These are phyloP conservation scores for Stipa capillata DNA, from an alignment of 176 grass and related monocot genomes.

Conservation along the genomic window DNA sequence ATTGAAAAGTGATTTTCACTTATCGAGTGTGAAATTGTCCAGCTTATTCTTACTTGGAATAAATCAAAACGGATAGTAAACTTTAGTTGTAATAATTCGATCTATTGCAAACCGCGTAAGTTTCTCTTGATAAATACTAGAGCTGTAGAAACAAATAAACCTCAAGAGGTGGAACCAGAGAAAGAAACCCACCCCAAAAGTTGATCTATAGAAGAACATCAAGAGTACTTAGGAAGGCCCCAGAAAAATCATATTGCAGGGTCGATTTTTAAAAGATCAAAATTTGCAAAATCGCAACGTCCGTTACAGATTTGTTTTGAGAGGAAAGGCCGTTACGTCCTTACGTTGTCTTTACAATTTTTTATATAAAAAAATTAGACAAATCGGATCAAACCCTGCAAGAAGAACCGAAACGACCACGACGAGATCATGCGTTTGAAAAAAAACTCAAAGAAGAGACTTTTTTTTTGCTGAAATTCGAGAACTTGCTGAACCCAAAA, in stretches of 20 bases:
- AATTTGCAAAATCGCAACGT: background rate
- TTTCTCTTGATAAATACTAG: background rate
- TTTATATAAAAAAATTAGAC: too few relatives aligned
- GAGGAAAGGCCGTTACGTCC: background rate
- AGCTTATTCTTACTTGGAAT: background rate
- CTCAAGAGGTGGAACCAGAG: background rate
- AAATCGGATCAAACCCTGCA: too few relatives aligned
- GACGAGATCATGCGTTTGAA: conserved; percentile 12
- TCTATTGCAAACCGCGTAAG: too few relatives aligned
- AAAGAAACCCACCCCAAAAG: background rate
- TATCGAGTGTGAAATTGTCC: too few relatives aligned
- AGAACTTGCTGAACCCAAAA: background rate
- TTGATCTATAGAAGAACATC: too few relatives aligned
- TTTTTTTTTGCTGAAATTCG: too few relatives aligned
- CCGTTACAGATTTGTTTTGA: background rate
- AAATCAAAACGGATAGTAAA: background rate
- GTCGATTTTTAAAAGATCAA: background rate
- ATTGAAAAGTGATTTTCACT: background rate
- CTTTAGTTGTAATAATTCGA: background rate
- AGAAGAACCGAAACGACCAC: background rate
- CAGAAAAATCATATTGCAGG: too few relatives aligned
- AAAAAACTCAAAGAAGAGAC: too few relatives aligned
- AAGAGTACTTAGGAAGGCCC: too few relatives aligned
- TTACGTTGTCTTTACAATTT: too few relatives aligned
- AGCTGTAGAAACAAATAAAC: background rate